Base-by-base conservation (phyloP, 2,329 filamentous ascomycete genomes). In the Ceratocystiopsis minuta region DNA sequence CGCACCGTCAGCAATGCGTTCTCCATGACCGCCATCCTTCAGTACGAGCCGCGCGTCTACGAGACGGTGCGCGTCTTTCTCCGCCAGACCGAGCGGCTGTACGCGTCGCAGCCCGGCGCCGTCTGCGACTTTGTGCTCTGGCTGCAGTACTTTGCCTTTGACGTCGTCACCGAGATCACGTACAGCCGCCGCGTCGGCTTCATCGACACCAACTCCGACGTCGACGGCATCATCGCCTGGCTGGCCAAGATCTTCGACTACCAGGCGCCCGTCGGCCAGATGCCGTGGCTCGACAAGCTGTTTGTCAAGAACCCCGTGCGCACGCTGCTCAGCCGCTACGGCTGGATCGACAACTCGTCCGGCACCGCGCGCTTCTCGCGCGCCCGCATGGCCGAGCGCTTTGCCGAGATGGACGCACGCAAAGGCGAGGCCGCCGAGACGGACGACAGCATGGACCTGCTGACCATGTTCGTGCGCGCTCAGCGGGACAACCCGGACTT, bases 81-180 rank as follows among this genome's bases (percentile, higher is more conserved):
- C 20, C 52, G 58, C 2, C 53, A 70, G 31, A 41, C 36, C 1
- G 61, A 65, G 42, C 11, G 36, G 43, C 33, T 41, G 55, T 41
- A 62, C 12, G 57, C 62, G 7, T 14, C 18, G 33, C 6, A 3
- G 57, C 72, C 45, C 46, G n/a, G n/a, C n/a, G n/a, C n/a, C n/a
- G n/a, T n/a, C n/a, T n/a, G n/a, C n/a, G n/a, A n/a, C n/a, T n/a
- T 67, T 35, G 49, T 50, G 4, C 54, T 60, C 38, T 65, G 60
- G 59, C 52, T 67, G 24, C 64, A 67, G 45, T 67, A 56, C 46
- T 68, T 62, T 42, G 64, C 68, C 0, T 55, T 72, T 4, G 69
- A 74, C 46, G 64, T 72, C 34, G 68, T 74, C 44, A 65, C 61
- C 28, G 59, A 61, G 6, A 50, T 74, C 16, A 66, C 63, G 0